These are phyloP conservation scores for Penicillium atrosanguineum DNA, from an alignment of 495 filamentous ascomycete species.

Conservation along the genomic window DNA sequence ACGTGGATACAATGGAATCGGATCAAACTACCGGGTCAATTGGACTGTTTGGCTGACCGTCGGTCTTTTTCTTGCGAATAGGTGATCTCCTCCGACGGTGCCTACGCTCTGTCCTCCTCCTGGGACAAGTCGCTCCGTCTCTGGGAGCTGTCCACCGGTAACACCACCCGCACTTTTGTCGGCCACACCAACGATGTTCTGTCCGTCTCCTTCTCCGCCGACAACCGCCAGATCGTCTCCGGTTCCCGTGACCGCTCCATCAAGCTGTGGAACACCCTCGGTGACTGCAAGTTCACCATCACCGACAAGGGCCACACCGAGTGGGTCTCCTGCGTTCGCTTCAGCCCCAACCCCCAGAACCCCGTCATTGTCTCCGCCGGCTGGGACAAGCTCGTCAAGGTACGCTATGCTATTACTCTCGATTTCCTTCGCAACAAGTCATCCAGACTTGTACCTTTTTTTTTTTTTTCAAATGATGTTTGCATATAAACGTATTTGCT, in stretches of 20 bases:
- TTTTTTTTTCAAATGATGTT: conserved; percentile 74
- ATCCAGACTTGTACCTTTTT: background rate
- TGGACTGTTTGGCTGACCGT: conserved; percentile 35
- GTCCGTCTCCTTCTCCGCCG: conserved; percentile 99
- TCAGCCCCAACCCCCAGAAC: conserved; percentile 99
- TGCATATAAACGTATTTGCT: conserved; percentile 99
- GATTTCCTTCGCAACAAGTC: conserved; percentile 5
- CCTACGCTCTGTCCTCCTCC: conserved; percentile 96
- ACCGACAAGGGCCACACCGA: conserved; percentile 99
- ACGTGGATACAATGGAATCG: conserved; percentile 15
- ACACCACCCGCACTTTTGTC: conserved; percentile 95
- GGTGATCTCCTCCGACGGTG: conserved; percentile 99
- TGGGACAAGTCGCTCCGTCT: conserved; percentile 99
- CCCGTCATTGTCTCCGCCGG: conserved; percentile 98
- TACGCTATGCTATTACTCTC: conserved; percentile 55
- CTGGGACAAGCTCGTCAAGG: conserved; percentile 99
- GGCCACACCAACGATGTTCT: conserved; percentile 99
- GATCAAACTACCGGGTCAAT: conserved; percentile 7
- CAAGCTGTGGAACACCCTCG: conserved; percentile 99
- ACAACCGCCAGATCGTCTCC: conserved; percentile 99
- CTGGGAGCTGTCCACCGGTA: conserved; percentile 96
- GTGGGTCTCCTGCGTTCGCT: conserved; percentile 99
- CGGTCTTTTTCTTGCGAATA: conserved; percentile 42
- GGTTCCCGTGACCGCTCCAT: conserved; percentile 96
- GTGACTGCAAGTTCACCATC: conserved; percentile 99